A percentile compares a stretch with the other conserved stretches of the same genome.
Conservation (phyloP, 75 land plant genomes). For the Sequoia sempervirens region DNA sequence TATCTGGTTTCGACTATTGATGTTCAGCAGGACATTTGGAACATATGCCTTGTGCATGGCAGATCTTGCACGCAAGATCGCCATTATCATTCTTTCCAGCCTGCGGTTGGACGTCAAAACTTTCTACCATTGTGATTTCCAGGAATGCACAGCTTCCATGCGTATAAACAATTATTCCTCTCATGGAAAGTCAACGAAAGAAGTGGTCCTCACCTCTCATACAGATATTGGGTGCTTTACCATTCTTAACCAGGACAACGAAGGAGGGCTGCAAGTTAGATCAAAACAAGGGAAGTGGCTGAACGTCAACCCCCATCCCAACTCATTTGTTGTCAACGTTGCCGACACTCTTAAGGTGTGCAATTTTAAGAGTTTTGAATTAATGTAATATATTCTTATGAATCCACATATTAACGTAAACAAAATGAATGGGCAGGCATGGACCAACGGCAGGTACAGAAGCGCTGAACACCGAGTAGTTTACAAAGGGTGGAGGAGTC, state of each 20-base stretch:
- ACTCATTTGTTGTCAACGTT: constrained; percentile 55
- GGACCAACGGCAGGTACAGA: no score
- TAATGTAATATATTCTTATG: no score
- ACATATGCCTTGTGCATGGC: no score
- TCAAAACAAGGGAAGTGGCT: constrained; percentile 53
- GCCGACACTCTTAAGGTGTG: constrained; percentile 53
- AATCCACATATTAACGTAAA: no score
- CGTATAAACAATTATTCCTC: neutral
- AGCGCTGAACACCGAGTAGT: no score
- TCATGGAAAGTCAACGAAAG: neutral
- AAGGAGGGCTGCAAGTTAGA: constrained; percentile 16
- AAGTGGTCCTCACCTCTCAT: constrained; percentile 23
- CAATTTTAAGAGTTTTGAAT: no score
- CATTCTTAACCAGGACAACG: constrained; percentile 19
- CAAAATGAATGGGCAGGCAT: no score
- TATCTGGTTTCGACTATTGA: no score
- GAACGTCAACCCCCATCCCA: constrained; percentile 33
- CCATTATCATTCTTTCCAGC: constrained; percentile 7
- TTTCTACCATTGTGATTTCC: constrained; percentile 24
- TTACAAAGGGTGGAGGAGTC: no score
- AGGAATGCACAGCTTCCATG: constrained; percentile 16
- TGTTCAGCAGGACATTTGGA: neutral
- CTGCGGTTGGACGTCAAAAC: constrained; percentile 24
- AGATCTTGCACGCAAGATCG: no score
- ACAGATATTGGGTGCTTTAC: constrained; percentile 61